Conservation (phyloP, 768 basidiomycete genomes). For the Leccinum arenicola region DNA sequence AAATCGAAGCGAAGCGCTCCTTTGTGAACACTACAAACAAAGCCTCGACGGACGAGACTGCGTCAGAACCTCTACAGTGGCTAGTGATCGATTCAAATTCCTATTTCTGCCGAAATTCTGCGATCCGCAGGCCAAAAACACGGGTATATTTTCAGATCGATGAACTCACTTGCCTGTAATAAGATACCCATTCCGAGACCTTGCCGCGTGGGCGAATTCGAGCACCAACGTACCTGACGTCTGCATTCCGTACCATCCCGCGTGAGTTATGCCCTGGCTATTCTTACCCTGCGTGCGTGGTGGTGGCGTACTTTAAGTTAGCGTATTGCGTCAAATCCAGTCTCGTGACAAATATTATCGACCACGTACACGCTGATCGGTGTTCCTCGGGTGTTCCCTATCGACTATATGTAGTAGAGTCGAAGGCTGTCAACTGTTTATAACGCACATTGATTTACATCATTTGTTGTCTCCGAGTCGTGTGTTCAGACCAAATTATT, state of each 20-base stretch:
- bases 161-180: neutral
- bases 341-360: neutral
- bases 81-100: neutral
- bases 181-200: neutral
- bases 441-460: neutral
- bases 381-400: neutral
- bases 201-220: neutral
- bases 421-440: neutral
- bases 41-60: neutral
- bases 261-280: neutral
- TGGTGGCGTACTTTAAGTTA: neutral
- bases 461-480: neutral
- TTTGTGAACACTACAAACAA: neutral
- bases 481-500: neutral
- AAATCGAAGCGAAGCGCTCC: neutral
- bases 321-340: neutral
- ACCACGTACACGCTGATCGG: neutral
- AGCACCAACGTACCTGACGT: neutral
- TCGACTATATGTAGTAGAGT: neutral
- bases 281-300: neutral
- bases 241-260: constrained; percentile 2
- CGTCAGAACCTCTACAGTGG: too few species aligned
- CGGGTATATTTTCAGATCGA: neutral
- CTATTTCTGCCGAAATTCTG: too few species aligned
- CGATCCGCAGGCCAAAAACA: neutral